Conservation (phyloP, 1,284 basidiomycete species). For the Leccinum subatratum region DNA sequence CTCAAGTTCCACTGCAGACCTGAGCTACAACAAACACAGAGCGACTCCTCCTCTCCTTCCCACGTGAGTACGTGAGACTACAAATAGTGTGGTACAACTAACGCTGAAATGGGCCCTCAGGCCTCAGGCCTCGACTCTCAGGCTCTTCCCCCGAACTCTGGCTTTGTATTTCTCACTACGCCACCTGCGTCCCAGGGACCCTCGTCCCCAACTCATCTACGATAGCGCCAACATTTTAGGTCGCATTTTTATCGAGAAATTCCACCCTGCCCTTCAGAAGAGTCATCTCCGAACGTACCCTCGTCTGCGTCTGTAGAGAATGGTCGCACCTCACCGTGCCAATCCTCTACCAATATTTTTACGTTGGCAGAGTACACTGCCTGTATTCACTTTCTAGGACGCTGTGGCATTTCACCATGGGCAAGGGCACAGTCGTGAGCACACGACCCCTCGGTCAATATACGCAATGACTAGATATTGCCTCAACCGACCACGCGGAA, state of each 20-base stretch:
- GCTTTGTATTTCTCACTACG: slow-evolving; percentile 33
- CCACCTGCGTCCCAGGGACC: slow-evolving; percentile 28
- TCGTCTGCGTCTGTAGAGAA: slow-evolving; percentile 22
- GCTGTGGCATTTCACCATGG: slow-evolving; percentile 16
- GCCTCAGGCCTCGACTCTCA: too few species aligned
- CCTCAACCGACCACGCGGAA: neutral
- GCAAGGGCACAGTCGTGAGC: slow-evolving; percentile 10
- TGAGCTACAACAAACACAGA: too few species aligned
- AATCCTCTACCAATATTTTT: slow-evolving; percentile 17
- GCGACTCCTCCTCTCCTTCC: too few species aligned
- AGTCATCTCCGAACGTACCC: slow-evolving; percentile 32
- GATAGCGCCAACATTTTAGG: slow-evolving; percentile 17
- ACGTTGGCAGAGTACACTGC: slow-evolving; percentile 23
- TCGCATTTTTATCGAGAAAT: slow-evolving; percentile 6
- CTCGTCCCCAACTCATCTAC: neutral
- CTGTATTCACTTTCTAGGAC: slow-evolving; percentile 25
- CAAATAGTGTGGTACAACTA: too few species aligned
- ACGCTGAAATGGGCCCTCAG: too few species aligned
- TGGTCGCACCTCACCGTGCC: neutral
- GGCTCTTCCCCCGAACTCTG: slow-evolving; percentile 34
- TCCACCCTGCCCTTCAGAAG: slow-evolving; percentile 12
- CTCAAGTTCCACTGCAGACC: too few species aligned
- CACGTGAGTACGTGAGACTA: too few species aligned
- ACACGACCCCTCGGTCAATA: slow-evolving; percentile 21
- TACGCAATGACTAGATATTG: neutral